Percentiles rank a stretch among this genome's conserved stretches.
These are phyloP conservation scores for Penicillium daleae DNA, from an alignment of 495 filamentous ascomycete species.

Conservation along the genomic window DNA sequence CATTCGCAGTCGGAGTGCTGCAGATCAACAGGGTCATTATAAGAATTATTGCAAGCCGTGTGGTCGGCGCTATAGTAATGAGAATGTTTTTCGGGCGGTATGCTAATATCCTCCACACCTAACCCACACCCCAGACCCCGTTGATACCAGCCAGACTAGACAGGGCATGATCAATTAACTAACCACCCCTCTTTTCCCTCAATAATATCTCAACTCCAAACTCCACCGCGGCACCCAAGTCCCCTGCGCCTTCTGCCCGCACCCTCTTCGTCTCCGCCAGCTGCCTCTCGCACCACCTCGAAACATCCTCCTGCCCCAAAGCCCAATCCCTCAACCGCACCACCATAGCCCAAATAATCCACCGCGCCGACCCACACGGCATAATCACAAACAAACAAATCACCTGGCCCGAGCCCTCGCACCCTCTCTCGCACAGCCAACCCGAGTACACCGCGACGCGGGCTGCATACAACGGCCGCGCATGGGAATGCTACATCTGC, in stretches of 20 bases:
- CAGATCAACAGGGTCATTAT: constrained; percentile 15
- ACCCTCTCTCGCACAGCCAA: too few relatives aligned
- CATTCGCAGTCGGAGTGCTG: background rate
- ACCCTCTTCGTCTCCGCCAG: constrained; percentile 42
- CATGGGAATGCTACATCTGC: constrained; percentile 53
- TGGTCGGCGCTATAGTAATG: constrained; percentile 38
- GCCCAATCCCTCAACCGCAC: constrained; percentile 44
- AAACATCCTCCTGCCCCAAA: constrained; percentile 42
- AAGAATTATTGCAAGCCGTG: constrained; percentile 45
- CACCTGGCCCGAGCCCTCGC: background rate
- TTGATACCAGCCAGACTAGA: too few relatives aligned
- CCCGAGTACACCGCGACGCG: constrained; percentile 30
- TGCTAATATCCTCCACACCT: background rate
- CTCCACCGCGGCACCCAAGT: constrained; percentile 38
- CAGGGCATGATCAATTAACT: background rate
- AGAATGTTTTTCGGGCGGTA: constrained; percentile 46
- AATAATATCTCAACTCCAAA: constrained; percentile 49
- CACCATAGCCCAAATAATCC: constrained; percentile 36
- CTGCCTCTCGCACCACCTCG: constrained; percentile 50
- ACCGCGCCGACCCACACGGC: constrained; percentile 37
- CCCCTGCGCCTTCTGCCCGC: constrained; percentile 51
- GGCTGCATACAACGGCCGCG: constrained; percentile 41
- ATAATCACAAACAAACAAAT: constrained; percentile 48
- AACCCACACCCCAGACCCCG: too few relatives aligned
- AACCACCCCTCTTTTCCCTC: background rate